Percentiles rank a stretch among this genome's conserved stretches.
phyloP scores from a whole-genome alignment of 371 early-diverging fungal species.

The Syncephalastrum contaminatum region DNA sequence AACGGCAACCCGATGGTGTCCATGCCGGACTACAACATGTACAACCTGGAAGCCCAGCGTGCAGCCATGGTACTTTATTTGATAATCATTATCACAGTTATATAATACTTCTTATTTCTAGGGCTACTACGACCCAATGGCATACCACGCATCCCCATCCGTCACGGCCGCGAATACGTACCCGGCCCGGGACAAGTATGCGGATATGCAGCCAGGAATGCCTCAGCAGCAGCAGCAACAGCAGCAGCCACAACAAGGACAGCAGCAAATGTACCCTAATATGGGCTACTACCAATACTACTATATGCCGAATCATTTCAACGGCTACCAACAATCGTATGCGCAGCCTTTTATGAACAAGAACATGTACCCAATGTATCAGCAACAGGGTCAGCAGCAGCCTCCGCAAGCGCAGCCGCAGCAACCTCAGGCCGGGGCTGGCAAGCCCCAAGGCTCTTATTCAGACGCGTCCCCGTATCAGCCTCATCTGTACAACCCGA shows the following conservation, averaged over 20 bases:
- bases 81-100: not conserved
- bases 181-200: conserved; percentile 27
- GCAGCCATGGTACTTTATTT: conserved; percentile 26
- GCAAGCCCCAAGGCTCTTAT: conserved; percentile 6
- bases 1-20: conserved; percentile 58
- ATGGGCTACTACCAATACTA: conserved; percentile 73
- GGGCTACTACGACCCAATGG: conserved; percentile 43
- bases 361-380: conserved; percentile 80
- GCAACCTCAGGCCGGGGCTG: conserved; percentile 47
- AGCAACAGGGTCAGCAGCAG: conserved; percentile 21
- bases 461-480: too few relatives aligned
- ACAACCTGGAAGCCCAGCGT: conserved; percentile 25
- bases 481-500: conserved; percentile 41
- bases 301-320: conserved; percentile 71
- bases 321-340: conserved; percentile 64
- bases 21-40: conserved; percentile 37
- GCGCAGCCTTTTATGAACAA: conserved; percentile 86
- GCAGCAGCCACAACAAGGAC: conserved; percentile 25
- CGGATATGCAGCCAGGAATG: conserved; percentile 8
- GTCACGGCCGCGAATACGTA: conserved; percentile 22
- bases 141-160: conserved; percentile 21
- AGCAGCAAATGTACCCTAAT: conserved; percentile 23
- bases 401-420: conserved; percentile 48
- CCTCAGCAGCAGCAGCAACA: conserved; percentile 3
- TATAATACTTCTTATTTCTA: conserved; percentile 1